Evolutionary conservation across 2,329 filamentous ascomycete species (phyloP), one percentile per base, ranked within the genome.

Genomic region (Diaporthe citriasiana): DNA sequence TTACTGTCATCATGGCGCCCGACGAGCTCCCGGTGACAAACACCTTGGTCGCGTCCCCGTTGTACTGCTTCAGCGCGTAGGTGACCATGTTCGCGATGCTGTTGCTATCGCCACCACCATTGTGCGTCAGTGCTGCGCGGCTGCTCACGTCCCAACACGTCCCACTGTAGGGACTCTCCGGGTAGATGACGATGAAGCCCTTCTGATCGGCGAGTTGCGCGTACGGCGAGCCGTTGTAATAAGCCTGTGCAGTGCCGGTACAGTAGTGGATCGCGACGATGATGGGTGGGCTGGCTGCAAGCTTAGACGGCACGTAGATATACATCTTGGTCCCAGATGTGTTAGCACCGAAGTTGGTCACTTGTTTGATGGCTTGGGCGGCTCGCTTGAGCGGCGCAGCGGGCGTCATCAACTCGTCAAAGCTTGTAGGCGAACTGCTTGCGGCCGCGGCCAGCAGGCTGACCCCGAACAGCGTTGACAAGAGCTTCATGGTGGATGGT

Each of bases 101-200:
- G 60, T 86, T 85, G 75, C 84, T 87, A 76, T 88, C 86, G 13
- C 86, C 87, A 4, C 87, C 88, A 10, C 88, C 88, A 59, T 86
- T 81, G 75, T 88, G 88, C 3, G 84, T 86, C 15, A 90, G 81
- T 0, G 87, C 83, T 45, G 83, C 84, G 45, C 84, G 84, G 10
- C 86, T 89, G 9, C 88, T 86, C 4, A 92, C 90, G 77, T 92
- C 90, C 86, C 89, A 92, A 82, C 90, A 92, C 57, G 80, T 85
- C 50, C 83, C 84, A n/a, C 78, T 79, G 72, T 81, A 83, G 57
- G 78, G 82, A 10, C 82, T 85, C 76, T 83, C 82, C 4, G 87
- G 86, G 74, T 85, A 88, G 75, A 87, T 85, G 30, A 85, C 80
- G 71, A 92, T 90, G 81, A 89, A 91, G 47, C 89, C 89, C 69